phyloP scores from a whole-genome alignment of 768 basidiomycete genomes.

The Suillus sp. region DNA sequence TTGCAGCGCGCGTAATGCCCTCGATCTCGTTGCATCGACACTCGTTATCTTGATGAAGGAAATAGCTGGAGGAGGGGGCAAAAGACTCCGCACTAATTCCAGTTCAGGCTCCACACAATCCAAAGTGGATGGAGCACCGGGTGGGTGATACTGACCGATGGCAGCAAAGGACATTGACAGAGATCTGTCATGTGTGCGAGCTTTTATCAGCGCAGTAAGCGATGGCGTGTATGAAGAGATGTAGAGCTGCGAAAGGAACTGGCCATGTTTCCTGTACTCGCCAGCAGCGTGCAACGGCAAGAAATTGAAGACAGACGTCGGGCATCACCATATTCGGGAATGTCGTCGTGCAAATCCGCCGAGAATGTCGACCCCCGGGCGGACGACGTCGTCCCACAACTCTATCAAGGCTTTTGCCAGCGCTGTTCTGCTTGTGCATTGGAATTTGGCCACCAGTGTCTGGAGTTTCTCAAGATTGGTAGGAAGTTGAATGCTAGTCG shows the following conservation, averaged over 20 bases:
- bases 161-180: neutral
- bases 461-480: neutral
- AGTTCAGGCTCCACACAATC: neutral
- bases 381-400: slow-evolving; percentile 7
- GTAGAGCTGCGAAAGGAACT: neutral
- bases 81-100: neutral
- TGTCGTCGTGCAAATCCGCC: neutral
- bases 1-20: neutral
- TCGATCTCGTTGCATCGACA: neutral
- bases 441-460: too few species aligned
- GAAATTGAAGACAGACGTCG: neutral
- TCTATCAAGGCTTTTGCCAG: neutral
- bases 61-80: neutral
- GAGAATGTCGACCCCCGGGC: slow-evolving; percentile 5
- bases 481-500: too few species aligned
- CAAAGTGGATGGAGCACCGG: neutral
- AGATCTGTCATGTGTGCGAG: slow-evolving; percentile 7
- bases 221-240: slow-evolving; percentile 10
- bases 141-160: slow-evolving; percentile 11
- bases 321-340: neutral
- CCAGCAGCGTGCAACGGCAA: neutral
- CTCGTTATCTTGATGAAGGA: slow-evolving; percentile 4
- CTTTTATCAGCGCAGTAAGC: neutral
- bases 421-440: too few species aligned
- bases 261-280: neutral